Conservation (phyloP, 371 early-diverging fungal species). For the Mortierella sp. region DNA sequence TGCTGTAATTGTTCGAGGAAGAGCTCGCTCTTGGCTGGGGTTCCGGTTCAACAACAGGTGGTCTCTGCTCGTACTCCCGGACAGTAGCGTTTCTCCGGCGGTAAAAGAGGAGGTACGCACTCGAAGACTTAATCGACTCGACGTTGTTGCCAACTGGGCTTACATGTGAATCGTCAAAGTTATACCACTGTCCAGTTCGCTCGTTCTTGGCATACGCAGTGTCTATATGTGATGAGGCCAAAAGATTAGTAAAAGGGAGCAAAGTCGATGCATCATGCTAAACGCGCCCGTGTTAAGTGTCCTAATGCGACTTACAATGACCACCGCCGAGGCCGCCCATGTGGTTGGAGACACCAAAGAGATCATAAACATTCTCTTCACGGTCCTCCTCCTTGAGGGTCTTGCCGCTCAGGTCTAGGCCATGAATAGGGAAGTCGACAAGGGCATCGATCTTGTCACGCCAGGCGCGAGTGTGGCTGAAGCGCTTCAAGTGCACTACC, state of each 20-base stretch:
- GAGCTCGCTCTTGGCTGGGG: background rate
- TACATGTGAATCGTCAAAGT: constrained; percentile 92
- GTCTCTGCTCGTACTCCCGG: constrained; percentile 45
- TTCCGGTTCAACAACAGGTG: constrained; percentile 6
- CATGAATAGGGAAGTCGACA: constrained; percentile 85
- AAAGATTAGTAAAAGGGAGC: background rate
- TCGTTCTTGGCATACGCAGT: constrained; percentile 92
- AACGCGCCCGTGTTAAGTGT: background rate
- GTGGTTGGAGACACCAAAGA: constrained; percentile 93
- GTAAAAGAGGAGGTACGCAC: constrained; percentile 92
- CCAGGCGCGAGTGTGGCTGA: constrained; percentile 80
- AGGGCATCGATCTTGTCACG: constrained; percentile 89
- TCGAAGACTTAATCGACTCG: constrained; percentile 73
- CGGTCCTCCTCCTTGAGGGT: constrained; percentile 44
- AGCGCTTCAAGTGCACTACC: constrained; percentile 94
- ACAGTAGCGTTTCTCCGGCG: constrained; percentile 67
- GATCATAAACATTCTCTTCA: constrained; percentile 79
- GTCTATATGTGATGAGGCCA: constrained; percentile 66
- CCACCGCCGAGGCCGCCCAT: constrained; percentile 95
- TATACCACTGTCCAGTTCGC: constrained; percentile 83
- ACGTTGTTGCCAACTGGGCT: constrained; percentile 65
- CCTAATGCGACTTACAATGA: constrained; percentile 77
- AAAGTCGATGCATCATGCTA: background rate
- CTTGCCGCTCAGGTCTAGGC: constrained; percentile 73
- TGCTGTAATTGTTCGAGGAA: background rate